These are phyloP conservation scores for Colletotrichum eremochloae DNA, from an alignment of 2,329 filamentous ascomycete species.

Conservation along the genomic window DNA sequence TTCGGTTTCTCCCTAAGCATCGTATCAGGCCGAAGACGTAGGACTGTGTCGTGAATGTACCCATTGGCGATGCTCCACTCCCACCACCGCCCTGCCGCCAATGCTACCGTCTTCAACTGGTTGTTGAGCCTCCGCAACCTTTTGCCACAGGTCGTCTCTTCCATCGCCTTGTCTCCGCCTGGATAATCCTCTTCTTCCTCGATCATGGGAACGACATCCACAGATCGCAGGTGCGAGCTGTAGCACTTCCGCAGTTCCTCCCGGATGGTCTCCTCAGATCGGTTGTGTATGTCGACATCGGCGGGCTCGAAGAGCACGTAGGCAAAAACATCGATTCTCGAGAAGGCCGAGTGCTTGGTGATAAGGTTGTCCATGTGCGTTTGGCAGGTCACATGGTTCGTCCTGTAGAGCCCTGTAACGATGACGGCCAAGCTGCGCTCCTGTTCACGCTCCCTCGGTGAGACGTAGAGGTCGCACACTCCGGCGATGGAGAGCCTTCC, in stretches of 20 bases:
- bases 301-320: conserved; percentile 34
- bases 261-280: conserved; percentile 23
- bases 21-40: conserved; percentile 41
- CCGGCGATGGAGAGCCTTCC: conserved; percentile 35
- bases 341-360: conserved; percentile 22
- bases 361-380: conserved; percentile 35
- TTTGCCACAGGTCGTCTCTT: conserved; percentile 27
- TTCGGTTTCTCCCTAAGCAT: conserved; percentile 24
- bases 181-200: conserved; percentile 34
- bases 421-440: conserved; percentile 40
- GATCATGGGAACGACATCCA: conserved; percentile 10
- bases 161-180: conserved; percentile 25
- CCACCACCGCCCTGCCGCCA: conserved; percentile 39
- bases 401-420: conserved; percentile 40
- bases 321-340: conserved; percentile 41
- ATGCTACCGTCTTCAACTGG: conserved; percentile 31
- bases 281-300: conserved; percentile 19
- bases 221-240: conserved; percentile 27
- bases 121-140: conserved; percentile 36
- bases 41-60: conserved; percentile 34
- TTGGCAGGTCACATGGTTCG: conserved; percentile 27
- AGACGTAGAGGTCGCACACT: conserved; percentile 39
- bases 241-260: conserved; percentile 38
- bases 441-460: conserved; percentile 29
- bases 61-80: conserved; percentile 37